Evolutionary conservation across 108 stramenopile species (phyloP).

Genomic region (Fragilaria radians): DNA sequence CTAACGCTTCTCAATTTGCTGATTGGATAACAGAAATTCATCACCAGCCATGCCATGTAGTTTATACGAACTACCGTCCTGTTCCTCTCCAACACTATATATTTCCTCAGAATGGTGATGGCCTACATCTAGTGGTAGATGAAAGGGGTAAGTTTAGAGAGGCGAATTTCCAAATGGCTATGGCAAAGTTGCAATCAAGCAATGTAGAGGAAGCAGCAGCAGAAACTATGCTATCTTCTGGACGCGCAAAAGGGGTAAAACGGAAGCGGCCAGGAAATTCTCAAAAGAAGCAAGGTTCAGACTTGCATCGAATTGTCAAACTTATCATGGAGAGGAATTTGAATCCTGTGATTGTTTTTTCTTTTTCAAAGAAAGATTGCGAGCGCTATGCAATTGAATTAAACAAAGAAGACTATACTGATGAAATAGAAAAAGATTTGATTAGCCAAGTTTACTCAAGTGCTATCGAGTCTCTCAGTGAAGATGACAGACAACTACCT

Average conservation of each 20-base stretch:
- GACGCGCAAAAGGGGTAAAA: slow-evolving; percentile 40
- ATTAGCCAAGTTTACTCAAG: slow-evolving; percentile 92
- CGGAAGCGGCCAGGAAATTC: slow-evolving; percentile 47
- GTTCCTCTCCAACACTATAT: slow-evolving; percentile 97
- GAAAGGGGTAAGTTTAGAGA: slow-evolving; percentile 95
- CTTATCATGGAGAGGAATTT: slow-evolving; percentile 91
- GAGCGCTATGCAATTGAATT: slow-evolving; percentile 90
- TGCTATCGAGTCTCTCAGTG: slow-evolving; percentile 92
- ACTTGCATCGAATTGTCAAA: slow-evolving; percentile 92
- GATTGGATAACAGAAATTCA: slow-evolving; percentile 91
- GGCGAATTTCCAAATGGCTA: slow-evolving; percentile 94
- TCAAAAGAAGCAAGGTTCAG: slow-evolving; percentile 45
- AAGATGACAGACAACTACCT: slow-evolving; percentile 94
- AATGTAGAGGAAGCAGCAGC: slow-evolving; percentile 38
- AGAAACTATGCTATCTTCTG: slow-evolving; percentile 63
- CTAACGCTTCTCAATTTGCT: slow-evolving; percentile 92
- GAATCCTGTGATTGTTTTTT: slow-evolving; percentile 97
- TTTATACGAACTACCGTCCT: slow-evolving; percentile 99
- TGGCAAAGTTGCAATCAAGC: slow-evolving; percentile 71
- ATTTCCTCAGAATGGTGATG: slow-evolving; percentile 91
- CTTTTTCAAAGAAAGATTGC: slow-evolving; percentile 97
- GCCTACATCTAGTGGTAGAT: slow-evolving; percentile 96
- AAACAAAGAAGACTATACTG: slow-evolving; percentile 89
- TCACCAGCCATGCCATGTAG: slow-evolving; percentile 99
- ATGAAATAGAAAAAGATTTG: slow-evolving; percentile 94